These are phyloP conservation scores for Rubroboletus satanas DNA, from an alignment of 768 basidiomycete genomes.

Conservation along the genomic window DNA sequence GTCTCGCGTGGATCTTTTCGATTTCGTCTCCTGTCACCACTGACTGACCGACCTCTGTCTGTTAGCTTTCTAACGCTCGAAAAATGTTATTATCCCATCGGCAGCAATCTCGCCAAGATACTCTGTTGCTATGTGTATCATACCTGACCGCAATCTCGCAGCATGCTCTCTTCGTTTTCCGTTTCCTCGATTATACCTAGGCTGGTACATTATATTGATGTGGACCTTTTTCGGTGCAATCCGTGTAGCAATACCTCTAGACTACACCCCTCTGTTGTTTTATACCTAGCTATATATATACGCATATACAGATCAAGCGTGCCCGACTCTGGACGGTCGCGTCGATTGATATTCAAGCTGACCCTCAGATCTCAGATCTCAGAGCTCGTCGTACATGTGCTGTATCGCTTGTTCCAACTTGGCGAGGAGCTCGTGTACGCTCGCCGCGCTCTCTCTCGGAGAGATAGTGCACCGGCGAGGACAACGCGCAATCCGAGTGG, in stretches of 20 bases:
- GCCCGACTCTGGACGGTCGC: neutral
- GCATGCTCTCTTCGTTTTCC: neutral
- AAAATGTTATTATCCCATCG: neutral
- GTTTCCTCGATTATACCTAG: neutral
- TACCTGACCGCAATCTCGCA: neutral
- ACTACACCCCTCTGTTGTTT: conserved; percentile 3
- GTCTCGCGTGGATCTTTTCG: conserved; percentile 6
- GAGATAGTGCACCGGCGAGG: neutral
- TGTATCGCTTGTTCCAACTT: neutral
- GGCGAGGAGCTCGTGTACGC: too few species aligned
- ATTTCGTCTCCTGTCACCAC: neutral
- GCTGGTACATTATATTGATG: neutral
- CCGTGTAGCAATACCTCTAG: conserved; percentile 12
- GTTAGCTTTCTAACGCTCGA: conserved; percentile 5
- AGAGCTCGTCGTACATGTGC: neutral
- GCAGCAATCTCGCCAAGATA: neutral
- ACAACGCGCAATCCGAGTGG: neutral
- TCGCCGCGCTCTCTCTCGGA: neutral
- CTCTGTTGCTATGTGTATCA: neutral
- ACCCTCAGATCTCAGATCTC: neutral
- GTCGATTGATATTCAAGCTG: too few species aligned
- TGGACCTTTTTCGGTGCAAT: conserved; percentile 1
- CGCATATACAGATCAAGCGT: neutral
- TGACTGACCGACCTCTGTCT: conserved; percentile 6
- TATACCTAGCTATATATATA: conserved; percentile 11